These are phyloP conservation scores for Chalara sp. DNA, from an alignment of 2,329 filamentous ascomycete species.

Conservation along the genomic window DNA sequence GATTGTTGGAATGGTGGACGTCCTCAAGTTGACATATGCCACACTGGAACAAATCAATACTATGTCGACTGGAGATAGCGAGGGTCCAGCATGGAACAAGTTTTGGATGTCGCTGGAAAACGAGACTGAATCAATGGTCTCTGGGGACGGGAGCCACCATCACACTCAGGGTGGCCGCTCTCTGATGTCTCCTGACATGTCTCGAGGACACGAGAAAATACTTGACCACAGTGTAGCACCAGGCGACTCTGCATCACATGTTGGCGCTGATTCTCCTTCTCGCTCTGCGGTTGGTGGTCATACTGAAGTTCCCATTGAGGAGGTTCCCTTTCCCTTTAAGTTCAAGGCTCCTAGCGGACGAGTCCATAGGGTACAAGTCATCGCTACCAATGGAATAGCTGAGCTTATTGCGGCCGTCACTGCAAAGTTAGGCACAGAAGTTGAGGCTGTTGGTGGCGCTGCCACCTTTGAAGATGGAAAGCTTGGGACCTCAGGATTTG, in stretches of 20 bases:
- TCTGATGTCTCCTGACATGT: slow-evolving; percentile 72
- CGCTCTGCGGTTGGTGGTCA: slow-evolving; percentile 50
- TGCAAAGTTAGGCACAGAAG: slow-evolving; percentile 77
- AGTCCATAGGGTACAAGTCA: slow-evolving; percentile 84
- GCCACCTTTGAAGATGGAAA: slow-evolving; percentile 74
- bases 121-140: slow-evolving; percentile 92
- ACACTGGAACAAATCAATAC: slow-evolving; percentile 97
- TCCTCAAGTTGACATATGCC: slow-evolving; percentile 95
- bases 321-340: slow-evolving; percentile 90
- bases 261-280: slow-evolving; percentile 71
- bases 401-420: slow-evolving; percentile 72
- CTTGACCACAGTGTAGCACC: slow-evolving; percentile 76
- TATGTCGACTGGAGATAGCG: slow-evolving; percentile 80
- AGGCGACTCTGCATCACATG: slow-evolving; percentile 90
- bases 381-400: slow-evolving; percentile 71
- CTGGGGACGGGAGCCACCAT: slow-evolving; percentile 77
- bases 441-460: slow-evolving; percentile 75
- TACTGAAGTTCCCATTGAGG: slow-evolving; percentile 54
- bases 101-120: slow-evolving; percentile 94
- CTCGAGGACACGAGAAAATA: slow-evolving; percentile 58
- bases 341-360: slow-evolving; percentile 96
- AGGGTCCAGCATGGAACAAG: slow-evolving; percentile 98
- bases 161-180: slow-evolving; percentile 57
- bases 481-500: slow-evolving; percentile 72
- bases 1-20: slow-evolving; percentile 99